Base-by-base conservation (phyloP, 2,329 filamentous ascomycete species). In the Ceratocystis variospora region DNA sequence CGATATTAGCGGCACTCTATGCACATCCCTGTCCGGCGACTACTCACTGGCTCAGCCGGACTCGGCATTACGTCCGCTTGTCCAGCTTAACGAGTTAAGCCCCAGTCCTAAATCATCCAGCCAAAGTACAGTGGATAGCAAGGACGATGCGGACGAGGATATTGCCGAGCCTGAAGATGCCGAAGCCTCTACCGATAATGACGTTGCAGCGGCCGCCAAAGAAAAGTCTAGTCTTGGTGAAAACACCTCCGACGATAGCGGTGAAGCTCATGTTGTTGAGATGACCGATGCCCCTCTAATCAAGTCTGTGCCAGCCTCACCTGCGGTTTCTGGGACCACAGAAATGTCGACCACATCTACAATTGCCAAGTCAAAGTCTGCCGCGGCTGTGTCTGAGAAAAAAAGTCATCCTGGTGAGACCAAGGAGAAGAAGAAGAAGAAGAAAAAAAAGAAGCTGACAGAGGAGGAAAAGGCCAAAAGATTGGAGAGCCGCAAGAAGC, bases 371-470 rank as follows among this genome's bases (percentile, higher is more conserved):
- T 31, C 33, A 5, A 45, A n/a, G 19, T 19, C 59, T 62, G 61
- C 33, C 6, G 48, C 31, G 37, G 31, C 46, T 22, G 31, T 15
- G 1, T n/a, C 15, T 1, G 41, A 15, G 10, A 63, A 63, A 37
- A 50, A 48, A 10, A 15, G 17, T 10, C 25, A 31, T 3, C 5
- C 53, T 12, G 12, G 22, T 3, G 15, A 33, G 25, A 1, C 22
- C 28, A 62, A 62, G 41, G 15, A 25, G 28, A 46, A 46, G 37
- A 61, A 31, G 25, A 46, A 45, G 22, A 61, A 28, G 10, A 46
- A 45, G 17, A 62, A 46, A 17, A 64, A 64, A 50, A 64, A 64
- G 63, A 64, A 64, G 48, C 48, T 62, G 41, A 62, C 61, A 12
- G 41, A 31, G 61, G 61, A 25, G 28, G 61, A 62, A 62, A 62